Evolutionary conservation across 1,139 yeast genomes (phyloP), one percentile per base, ranked within the genome.

Genomic region (Lodderomyces elongisporus): DNA sequence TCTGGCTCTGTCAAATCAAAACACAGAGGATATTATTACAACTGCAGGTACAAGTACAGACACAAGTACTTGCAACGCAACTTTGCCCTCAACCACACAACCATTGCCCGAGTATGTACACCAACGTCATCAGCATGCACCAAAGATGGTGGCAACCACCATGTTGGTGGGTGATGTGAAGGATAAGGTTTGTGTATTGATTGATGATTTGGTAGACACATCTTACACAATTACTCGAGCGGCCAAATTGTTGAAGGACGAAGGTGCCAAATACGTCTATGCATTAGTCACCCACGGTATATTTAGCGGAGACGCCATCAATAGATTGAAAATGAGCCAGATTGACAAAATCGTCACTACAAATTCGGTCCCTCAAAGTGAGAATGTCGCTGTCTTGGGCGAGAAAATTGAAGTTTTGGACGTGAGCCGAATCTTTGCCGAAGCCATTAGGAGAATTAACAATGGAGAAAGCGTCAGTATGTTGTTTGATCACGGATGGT

Each of bases 391-490:
- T n/a, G 61, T 74, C n/a, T 77, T 85, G 36, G 70, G 70, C 4
- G 77, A 74, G 36, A 72, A 73, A 52, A 63, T 87, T 31, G 95
- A 84, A 48, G 89, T 89, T 6, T 66, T 91, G 49, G 98, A 93
- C 51, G 91, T 91, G 10, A 79, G 95, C 5, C 67, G 85, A 39
- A 77, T 89, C 13, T 81, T 91, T 51, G 96, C 94, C 12, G 99
- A 91, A 56, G 91, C 97, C 2, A 87, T 91, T 32, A 72, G 99
- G 57, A 71, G 99, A 56, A 89, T 91, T 31, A 96, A 91, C 58
- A 91, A 91, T 48, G 99, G 99, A 45, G 99, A 91, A 64, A 79
- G 91, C 18, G 95, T 91, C 14, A 82, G 95, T 14, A 83, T 88
- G 85, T 68, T 91, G 41, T 91, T 91, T 61, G 96, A 88, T 51